phyloP scores from a whole-genome alignment of 2,329 filamentous ascomycete species.

The Knoxdaviesia capensis region DNA sequence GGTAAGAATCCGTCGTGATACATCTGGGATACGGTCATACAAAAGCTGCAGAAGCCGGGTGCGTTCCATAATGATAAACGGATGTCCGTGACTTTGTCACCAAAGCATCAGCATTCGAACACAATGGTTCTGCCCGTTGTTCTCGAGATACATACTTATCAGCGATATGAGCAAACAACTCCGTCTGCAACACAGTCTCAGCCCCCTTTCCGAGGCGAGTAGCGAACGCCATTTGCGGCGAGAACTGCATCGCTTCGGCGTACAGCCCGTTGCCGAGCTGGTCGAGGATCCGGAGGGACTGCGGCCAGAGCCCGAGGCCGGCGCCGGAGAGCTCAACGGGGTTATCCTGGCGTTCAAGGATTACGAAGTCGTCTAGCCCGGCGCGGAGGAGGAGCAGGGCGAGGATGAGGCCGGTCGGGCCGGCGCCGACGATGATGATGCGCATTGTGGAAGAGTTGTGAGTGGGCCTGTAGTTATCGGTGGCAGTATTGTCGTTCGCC shows the following conservation, averaged over 20 bases:
- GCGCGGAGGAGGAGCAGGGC: constrained; percentile 12
- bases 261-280: constrained; percentile 9
- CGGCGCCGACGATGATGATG: constrained; percentile 12
- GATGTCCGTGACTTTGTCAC: too few relatives aligned
- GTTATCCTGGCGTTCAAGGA: constrained; percentile 10
- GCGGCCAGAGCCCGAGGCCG: constrained; percentile 8
- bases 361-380: constrained; percentile 11
- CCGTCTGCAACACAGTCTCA: not conserved
- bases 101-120: too few relatives aligned
- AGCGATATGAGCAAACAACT: not conserved
- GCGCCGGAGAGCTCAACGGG: constrained; percentile 7
- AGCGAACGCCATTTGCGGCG: constrained; percentile 3
- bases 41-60: too few relatives aligned
- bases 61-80: too few relatives aligned
- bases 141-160: not conserved
- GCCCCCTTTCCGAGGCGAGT: not conserved
- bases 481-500: too few relatives aligned
- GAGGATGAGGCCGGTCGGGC: constrained; percentile 16
- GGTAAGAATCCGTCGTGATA: too few relatives aligned
- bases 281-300: constrained; percentile 9
- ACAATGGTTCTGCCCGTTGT: too few relatives aligned
- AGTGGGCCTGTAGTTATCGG: too few relatives aligned
- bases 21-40: too few relatives aligned
- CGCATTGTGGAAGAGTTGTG: not conserved
- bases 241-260: constrained; percentile 6